Percentiles rank a stretch among this genome's conserved stretches.
Evolutionary conservation across 108 stramenopile species (phyloP).

Genomic region (Skeletonema grethae): DNA sequence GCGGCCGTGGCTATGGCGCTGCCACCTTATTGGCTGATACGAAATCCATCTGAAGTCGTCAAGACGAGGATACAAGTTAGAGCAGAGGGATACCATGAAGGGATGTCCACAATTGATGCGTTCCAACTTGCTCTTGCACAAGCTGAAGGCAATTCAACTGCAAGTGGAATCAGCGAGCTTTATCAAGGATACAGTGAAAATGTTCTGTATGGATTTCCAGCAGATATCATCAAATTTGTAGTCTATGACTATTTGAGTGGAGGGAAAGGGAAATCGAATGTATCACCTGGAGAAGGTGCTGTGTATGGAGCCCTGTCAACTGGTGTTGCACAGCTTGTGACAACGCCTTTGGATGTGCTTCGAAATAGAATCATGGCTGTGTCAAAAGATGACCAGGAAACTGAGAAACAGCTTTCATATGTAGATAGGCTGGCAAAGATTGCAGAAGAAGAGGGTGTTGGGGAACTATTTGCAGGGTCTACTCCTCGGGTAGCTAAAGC

Average conservation of each 20-base stretch:
- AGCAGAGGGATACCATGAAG: slow-evolving; percentile 58
- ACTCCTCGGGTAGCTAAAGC: slow-evolving; percentile 78
- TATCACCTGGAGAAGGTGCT: slow-evolving; percentile 69
- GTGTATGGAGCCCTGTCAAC: slow-evolving; percentile 73
- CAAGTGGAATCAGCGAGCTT: slow-evolving; percentile 43
- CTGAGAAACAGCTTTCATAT: slow-evolving; percentile 30
- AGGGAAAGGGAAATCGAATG: slow-evolving; percentile 32
- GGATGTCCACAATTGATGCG: slow-evolving; percentile 54
- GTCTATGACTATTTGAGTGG: slow-evolving; percentile 64
- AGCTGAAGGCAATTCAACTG: not conserved
- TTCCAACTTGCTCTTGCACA: slow-evolving; percentile 41
- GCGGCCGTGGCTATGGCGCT: slow-evolving; percentile 68
- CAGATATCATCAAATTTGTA: slow-evolving; percentile 83
- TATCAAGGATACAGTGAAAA: slow-evolving; percentile 84
- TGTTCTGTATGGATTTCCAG: slow-evolving; percentile 78
- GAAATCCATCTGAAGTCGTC: slow-evolving; percentile 85
- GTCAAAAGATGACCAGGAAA: slow-evolving; percentile 11
- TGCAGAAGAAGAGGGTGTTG: slow-evolving; percentile 63
- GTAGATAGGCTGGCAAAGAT: slow-evolving; percentile 48
- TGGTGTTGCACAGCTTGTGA: slow-evolving; percentile 65
- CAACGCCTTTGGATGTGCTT: slow-evolving; percentile 82
- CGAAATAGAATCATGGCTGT: slow-evolving; percentile 80
- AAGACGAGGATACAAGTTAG: slow-evolving; percentile 80
- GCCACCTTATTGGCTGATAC: slow-evolving; percentile 78
- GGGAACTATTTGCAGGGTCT: slow-evolving; percentile 74